phyloP scores from a whole-genome alignment of 768 basidiomycete genomes.

The Suillus cothurnatus region DNA sequence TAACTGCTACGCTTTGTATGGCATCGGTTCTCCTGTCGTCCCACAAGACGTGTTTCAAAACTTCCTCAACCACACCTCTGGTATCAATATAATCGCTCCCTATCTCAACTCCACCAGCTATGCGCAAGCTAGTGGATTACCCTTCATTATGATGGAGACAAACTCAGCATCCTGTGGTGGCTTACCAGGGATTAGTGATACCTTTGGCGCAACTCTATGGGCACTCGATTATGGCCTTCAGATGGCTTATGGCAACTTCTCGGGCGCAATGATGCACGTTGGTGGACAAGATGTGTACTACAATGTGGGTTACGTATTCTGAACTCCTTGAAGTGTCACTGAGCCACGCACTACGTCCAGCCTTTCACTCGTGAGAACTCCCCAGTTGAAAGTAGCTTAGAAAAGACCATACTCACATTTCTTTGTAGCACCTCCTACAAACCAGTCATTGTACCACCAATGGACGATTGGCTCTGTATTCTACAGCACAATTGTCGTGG shows the following conservation, averaged over 20 bases:
- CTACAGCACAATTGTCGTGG: slow-evolving; percentile 40
- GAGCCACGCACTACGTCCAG: slow-evolving; percentile 21
- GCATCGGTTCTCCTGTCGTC: slow-evolving; percentile 25
- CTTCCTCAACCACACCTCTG: slow-evolving; percentile 47
- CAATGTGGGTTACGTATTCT: slow-evolving; percentile 41
- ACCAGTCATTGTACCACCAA: slow-evolving; percentile 35
- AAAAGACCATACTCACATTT: neutral
- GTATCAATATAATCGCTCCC: slow-evolving; percentile 33
- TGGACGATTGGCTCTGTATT: slow-evolving; percentile 46
- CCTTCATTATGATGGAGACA: slow-evolving; percentile 56
- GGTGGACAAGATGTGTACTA: slow-evolving; percentile 53
- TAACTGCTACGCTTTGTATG: slow-evolving; percentile 32
- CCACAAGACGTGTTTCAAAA: slow-evolving; percentile 43
- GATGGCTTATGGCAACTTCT: slow-evolving; percentile 52
- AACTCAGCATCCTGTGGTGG: slow-evolving; percentile 57
- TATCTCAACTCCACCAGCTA: slow-evolving; percentile 39
- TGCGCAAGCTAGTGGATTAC: slow-evolving; percentile 37
- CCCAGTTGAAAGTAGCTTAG: neutral
- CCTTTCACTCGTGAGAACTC: slow-evolving; percentile 49
- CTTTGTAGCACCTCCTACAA: slow-evolving; percentile 43
- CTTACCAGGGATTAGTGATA: slow-evolving; percentile 53
- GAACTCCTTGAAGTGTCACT: slow-evolving; percentile 1
- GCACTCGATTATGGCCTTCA: slow-evolving; percentile 50
- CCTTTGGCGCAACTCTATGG: slow-evolving; percentile 54
- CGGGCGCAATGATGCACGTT: slow-evolving; percentile 48